These are phyloP conservation scores for Klebsormidium nitens DNA, from an alignment of 139 green algal genomes.

Conservation along the genomic window DNA sequence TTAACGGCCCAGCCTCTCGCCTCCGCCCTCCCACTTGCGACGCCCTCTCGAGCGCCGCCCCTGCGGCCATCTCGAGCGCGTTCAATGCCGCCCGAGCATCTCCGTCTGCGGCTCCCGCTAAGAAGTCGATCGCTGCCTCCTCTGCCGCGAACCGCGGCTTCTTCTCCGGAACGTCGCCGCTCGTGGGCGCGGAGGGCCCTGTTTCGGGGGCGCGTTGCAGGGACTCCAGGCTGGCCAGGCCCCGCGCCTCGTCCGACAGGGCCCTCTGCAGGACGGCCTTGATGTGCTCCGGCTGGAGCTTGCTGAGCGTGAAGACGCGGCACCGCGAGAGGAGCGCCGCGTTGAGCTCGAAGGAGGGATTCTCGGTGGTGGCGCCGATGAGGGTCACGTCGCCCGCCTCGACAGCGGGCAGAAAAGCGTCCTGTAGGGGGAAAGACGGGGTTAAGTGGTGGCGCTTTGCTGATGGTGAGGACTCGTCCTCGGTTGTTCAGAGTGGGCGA, in stretches of 20 bases:
- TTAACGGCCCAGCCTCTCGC: no score
- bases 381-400: neutral
- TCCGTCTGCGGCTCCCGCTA: neutral
- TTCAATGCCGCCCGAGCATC: slow-evolving; percentile 6
- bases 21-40: no score
- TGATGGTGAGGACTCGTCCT: no score
- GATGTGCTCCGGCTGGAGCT: neutral
- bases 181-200: no score
- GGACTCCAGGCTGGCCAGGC: neutral
- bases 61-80: slow-evolving; percentile 1
- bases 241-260: no score
- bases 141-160: neutral
- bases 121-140: slow-evolving; percentile 1
- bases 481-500: no score
- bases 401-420: slow-evolving; percentile 1
- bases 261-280: neutral
- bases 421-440: no score
- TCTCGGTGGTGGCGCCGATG: slow-evolving; percentile 13
- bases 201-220: no score
- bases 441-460: no score
- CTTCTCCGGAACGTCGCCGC: neutral
- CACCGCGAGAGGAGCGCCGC: slow-evolving; percentile 1
- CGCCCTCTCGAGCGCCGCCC: neutral
- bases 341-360: neutral
- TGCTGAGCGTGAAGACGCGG: neutral